These are phyloP conservation scores for Mycotypha africana DNA, from an alignment of 371 early-diverging fungal genomes.

Conservation along the genomic window DNA sequence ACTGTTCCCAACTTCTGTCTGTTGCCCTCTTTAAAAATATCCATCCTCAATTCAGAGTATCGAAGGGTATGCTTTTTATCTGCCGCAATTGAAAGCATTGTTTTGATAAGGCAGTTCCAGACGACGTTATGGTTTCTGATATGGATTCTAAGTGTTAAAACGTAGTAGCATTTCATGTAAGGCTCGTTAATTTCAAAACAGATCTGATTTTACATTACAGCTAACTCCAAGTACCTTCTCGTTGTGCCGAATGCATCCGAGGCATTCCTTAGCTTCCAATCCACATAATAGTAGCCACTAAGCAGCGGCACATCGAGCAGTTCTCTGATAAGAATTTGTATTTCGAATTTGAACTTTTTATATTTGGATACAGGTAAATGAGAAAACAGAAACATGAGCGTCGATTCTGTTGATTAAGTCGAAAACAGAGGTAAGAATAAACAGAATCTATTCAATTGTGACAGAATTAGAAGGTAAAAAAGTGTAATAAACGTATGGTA, in stretches of 20 bases:
- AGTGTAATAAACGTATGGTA: no score
- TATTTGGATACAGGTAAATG: slow-evolving; percentile 4
- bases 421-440: no score
- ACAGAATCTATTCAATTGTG: no score
- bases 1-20: no score
- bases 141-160: background rate
- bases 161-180: no score
- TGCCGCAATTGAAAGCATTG: slow-evolving; percentile 39
- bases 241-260: slow-evolving; percentile 5
- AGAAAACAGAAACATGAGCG: no score
- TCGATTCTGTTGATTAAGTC: no score
- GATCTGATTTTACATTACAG: background rate
- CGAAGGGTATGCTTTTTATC: slow-evolving; percentile 54
- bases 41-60: no score
- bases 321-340: slow-evolving; percentile 4
- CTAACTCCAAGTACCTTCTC: no score
- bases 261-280: slow-evolving; percentile 9
- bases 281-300: slow-evolving; percentile 9
- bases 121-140: slow-evolving; percentile 53
- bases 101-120: slow-evolving; percentile 46
- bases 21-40: no score
- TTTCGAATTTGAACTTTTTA: slow-evolving; percentile 7
- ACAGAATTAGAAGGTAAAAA: no score
- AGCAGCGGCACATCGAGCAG: slow-evolving; percentile 8
- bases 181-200: no score